Conservation (phyloP, 768 basidiomycete genomes). For the Roridomyces roridus region DNA sequence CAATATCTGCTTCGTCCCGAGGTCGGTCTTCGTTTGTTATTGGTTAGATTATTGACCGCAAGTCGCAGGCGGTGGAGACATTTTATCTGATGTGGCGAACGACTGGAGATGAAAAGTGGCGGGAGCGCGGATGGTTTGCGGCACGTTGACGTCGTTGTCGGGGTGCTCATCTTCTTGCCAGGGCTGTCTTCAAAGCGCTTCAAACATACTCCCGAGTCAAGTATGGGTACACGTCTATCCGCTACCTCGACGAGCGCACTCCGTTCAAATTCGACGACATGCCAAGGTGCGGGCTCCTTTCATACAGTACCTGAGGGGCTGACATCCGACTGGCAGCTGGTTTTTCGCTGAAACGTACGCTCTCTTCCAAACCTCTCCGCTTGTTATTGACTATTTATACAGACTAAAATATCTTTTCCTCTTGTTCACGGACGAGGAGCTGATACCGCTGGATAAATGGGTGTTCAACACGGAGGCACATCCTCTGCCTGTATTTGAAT, state of each 20-base stretch:
- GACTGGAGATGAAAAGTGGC: conserved; percentile 42
- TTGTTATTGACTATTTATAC: neutral
- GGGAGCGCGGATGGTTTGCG: conserved; percentile 44
- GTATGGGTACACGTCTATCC: conserved; percentile 33
- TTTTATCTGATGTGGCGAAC: conserved; percentile 46
- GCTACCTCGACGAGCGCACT: conserved; percentile 47
- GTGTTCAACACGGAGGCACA: conserved; percentile 78
- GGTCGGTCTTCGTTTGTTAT: conserved; percentile 15
- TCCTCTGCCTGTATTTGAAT: conserved; percentile 70
- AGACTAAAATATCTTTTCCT: conserved; percentile 69
- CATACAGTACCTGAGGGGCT: conserved; percentile 19
- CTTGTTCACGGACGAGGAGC: conserved; percentile 63
- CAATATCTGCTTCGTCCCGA: conserved; percentile 42
- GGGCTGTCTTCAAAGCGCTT: conserved; percentile 16
- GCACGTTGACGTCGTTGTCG: conserved; percentile 35
- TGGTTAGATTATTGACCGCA: neutral
- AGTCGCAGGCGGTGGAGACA: conserved; percentile 39
- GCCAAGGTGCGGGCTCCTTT: conserved; percentile 35
- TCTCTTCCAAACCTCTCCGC: neutral
- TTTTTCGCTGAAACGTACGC: conserved; percentile 49
- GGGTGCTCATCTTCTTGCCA: conserved; percentile 34
- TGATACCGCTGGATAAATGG: conserved; percentile 57
- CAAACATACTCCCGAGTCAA: conserved; percentile 7
- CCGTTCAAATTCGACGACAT: conserved; percentile 55
- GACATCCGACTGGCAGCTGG: conserved; percentile 37